Conservation (phyloP, 2,329 filamentous ascomycete species). For the Xylaria sp. region DNA sequence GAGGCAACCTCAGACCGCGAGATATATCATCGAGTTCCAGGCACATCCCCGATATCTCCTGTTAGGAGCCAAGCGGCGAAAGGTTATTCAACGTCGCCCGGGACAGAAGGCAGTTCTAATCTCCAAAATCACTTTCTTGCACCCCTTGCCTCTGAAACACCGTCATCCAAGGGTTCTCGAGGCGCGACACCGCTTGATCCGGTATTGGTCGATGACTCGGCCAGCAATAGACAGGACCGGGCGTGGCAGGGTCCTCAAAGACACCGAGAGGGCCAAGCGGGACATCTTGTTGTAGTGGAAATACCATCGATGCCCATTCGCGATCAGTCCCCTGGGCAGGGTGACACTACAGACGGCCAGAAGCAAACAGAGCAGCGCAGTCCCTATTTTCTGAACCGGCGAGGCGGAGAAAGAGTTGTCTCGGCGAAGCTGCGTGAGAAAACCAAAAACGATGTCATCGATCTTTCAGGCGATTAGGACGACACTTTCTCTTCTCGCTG, state of each 20-base stretch:
- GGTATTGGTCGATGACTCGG: conserved; percentile 42
- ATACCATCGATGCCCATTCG: conserved; percentile 10
- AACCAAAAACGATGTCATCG: conserved; percentile 26
- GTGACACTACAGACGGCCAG: conserved; percentile 8
- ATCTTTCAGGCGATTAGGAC: conserved; percentile 32
- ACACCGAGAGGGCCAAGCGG: neutral
- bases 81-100: conserved; percentile 9
- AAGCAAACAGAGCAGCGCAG: conserved; percentile 23
- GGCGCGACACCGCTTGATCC: conserved; percentile 40
- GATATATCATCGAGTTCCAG: conserved; percentile 22
- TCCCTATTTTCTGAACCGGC: conserved; percentile 26
- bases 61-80: conserved; percentile 1
- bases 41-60: conserved; percentile 39
- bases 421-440: conserved; percentile 24
- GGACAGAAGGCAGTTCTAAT: conserved; percentile 20
- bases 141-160: conserved; percentile 29
- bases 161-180: conserved; percentile 34
- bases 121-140: conserved; percentile 35
- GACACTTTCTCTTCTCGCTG: neutral
- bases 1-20: conserved; percentile 20
- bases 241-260: neutral
- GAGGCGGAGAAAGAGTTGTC: conserved; percentile 27
- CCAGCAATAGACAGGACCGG: conserved; percentile 4
- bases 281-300: conserved; percentile 18
- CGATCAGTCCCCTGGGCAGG: neutral